phyloP scores from a whole-genome alignment of 2,329 filamentous ascomycete species.

The Aspergillus sclerotialis region DNA sequence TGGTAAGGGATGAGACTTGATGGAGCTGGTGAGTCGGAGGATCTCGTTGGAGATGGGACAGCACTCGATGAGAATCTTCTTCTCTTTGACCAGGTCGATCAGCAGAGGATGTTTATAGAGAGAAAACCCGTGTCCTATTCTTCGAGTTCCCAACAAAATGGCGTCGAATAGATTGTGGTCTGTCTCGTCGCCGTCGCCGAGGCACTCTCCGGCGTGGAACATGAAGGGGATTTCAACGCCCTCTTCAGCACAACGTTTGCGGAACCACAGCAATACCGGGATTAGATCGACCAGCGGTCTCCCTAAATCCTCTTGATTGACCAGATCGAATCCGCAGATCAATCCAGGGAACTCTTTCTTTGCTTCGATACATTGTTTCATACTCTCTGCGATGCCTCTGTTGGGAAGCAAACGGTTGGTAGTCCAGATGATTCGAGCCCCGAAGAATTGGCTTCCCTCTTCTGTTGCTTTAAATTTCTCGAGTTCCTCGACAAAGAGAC shows the following conservation, averaged over 20 bases:
- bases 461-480: slow-evolving; percentile 64
- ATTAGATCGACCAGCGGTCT: slow-evolving; percentile 68
- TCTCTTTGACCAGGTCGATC: slow-evolving; percentile 81
- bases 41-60: slow-evolving; percentile 91
- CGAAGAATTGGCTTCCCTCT: slow-evolving; percentile 74
- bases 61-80: slow-evolving; percentile 78
- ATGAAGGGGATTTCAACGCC: slow-evolving; percentile 84
- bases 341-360: slow-evolving; percentile 73
- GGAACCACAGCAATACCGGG: slow-evolving; percentile 89
- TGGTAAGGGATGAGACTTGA: slow-evolving; percentile 73
- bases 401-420: slow-evolving; percentile 59
- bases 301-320: slow-evolving; percentile 78
- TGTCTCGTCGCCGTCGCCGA: slow-evolving; percentile 68
- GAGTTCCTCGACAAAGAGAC: slow-evolving; percentile 70
- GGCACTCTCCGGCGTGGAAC: slow-evolving; percentile 87
- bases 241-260: slow-evolving; percentile 71
- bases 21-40: slow-evolving; percentile 67
- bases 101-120: slow-evolving; percentile 88
- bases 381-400: slow-evolving; percentile 64
- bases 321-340: slow-evolving; percentile 81
- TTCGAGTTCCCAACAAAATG: slow-evolving; percentile 73
- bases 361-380: slow-evolving; percentile 79
- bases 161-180: slow-evolving; percentile 88
- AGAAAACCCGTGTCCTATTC: slow-evolving; percentile 84
- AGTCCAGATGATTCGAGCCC: slow-evolving; percentile 78